Evolutionary conservation across 768 basidiomycete species (phyloP), one percentile per base, ranked within the genome.

Genomic region (Boletus tomentosulus): DNA sequence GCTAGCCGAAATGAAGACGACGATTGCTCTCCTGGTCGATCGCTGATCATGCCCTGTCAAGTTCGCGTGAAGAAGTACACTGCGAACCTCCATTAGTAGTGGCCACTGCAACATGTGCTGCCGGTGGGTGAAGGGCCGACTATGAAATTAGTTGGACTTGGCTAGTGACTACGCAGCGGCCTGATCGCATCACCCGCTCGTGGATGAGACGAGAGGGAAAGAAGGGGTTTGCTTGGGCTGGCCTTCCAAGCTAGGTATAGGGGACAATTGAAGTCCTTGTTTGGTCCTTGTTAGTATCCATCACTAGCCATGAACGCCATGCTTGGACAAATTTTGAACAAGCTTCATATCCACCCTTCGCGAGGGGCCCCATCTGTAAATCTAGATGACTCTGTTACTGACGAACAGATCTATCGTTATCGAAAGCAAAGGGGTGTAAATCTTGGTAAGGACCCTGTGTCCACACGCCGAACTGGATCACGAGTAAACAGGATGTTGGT

Each of bases 351-450:
- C 1, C 47, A 38, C 6, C 41, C 41, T 13, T 34, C 61, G 16
- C 61, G 25, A 31, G 28, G 34, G 3, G 30, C 55, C 16, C 33
- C 45, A 24, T 27, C 51, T 9, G 1, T 49, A 19, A 45, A 57
- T 19, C 6, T 66, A n/a, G 55, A 57, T 6, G 57, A 47, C 22
- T 11, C 9, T 8, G 22, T n/a, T 34, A 19, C 35, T 12, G 52
- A 57, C n/a, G 60, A 59, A 10, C 59, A 64, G 24, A 31, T 80
- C 44, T 77, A 81, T 61, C 76, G 81, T 35, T 86, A 82, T 70
- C 78, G 89, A 57, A 86, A 83, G 62, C 88, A 89, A 61, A 77
- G 83, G 50, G 89, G 89, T n/a, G 84, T 91, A 6, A 92, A 92
- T 66, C 79, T 92, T 10, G 89, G 89, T 85, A 65, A 66, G 56